Base-by-base conservation (phyloP, 148 eudicot species). In the Linanthus parryae region DNA sequence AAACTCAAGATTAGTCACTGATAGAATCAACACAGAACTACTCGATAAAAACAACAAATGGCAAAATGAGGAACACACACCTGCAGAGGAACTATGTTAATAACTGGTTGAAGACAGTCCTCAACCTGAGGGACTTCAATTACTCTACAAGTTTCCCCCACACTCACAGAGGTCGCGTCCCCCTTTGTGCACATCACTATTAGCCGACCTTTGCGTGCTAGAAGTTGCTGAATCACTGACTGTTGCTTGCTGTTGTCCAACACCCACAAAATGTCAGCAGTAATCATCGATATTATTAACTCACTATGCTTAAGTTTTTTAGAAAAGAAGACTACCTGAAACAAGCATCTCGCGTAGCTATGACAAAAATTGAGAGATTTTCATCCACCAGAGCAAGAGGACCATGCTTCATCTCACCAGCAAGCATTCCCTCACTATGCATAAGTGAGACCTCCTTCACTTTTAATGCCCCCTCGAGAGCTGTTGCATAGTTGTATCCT, bases 341-440 rank as follows among this genome's bases (percentile, higher is more conserved):
- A 64, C 99, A 94, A 74, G 73, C 65, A 68, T 94, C 99, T 38
- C 69, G 95, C 45, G 99, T 88, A 35, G 99, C 96, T 57, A 88
- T 80, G 22, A 94, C 99, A 57, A 94, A 57, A 47, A 94, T 94
- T 23, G 96, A 96, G 46, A 94, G 95, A 63, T 65, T 82, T 66
- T 94, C 91, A 42, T 94, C 99, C 4, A 94, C 99, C 46, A 94
- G 75, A 27, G 96, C 99, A 47, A 94, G 59, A 14, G 99, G 99
- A 46, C 96, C 99, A 65, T 94, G 99, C 58, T 88, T 94, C 96
- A 88, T 88, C 75, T 94, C 99, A 30, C 99, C 99, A 13, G 99
- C 99, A 64, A 94, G 99, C 61, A 94, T 94, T 58, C 96, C 96
- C 73, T 94, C 99, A 64, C 99, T 88, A 68, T 94, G 99, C 96